Evolutionary conservation across 352 stramenopile genomes (phyloP).

Genomic region (Elongisporangium anandrum): DNA sequence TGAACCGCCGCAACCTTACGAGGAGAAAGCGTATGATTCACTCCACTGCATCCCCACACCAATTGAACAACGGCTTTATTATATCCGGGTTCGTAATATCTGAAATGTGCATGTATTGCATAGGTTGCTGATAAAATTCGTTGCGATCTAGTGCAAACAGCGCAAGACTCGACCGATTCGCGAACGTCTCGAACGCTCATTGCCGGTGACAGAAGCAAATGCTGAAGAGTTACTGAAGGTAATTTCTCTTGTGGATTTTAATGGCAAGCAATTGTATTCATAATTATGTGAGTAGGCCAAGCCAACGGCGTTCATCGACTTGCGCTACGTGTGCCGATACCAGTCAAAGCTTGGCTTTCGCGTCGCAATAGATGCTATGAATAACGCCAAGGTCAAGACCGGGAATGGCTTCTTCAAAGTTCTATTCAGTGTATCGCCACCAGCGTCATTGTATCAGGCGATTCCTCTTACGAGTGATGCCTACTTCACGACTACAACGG

Average conservation of each 20-base stretch:
- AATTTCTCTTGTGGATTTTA: too few species aligned
- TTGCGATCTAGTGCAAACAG: neutral
- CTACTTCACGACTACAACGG: constrained; percentile 53
- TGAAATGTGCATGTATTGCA: neutral
- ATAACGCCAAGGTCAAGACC: constrained; percentile 58
- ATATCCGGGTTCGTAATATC: constrained; percentile 28
- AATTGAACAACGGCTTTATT: constrained; percentile 62
- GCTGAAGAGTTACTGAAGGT: constrained; percentile 27
- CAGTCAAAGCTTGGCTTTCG: constrained; percentile 59
- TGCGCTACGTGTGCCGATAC: constrained; percentile 43
- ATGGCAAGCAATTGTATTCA: too few species aligned
- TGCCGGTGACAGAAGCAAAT: constrained; percentile 6
- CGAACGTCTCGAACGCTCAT: constrained; percentile 19
- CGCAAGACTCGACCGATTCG: neutral
- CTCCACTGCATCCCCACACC: constrained; percentile 28
- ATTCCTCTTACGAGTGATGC: constrained; percentile 45
- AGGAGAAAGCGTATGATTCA: constrained; percentile 48
- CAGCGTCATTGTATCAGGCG: constrained; percentile 57
- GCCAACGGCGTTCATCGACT: constrained; percentile 38
- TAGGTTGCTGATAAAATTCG: neutral
- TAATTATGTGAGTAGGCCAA: constrained; percentile 21
- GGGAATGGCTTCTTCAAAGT: constrained; percentile 44
- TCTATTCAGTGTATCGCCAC: constrained; percentile 44
- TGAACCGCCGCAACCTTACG: constrained; percentile 40
- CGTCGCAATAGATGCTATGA: constrained; percentile 54